Percentiles rank a stretch among this genome's conserved stretches.
Evolutionary conservation across 2,329 filamentous ascomycete species (phyloP).

Genomic region (Chaetomium olivaceum): DNA sequence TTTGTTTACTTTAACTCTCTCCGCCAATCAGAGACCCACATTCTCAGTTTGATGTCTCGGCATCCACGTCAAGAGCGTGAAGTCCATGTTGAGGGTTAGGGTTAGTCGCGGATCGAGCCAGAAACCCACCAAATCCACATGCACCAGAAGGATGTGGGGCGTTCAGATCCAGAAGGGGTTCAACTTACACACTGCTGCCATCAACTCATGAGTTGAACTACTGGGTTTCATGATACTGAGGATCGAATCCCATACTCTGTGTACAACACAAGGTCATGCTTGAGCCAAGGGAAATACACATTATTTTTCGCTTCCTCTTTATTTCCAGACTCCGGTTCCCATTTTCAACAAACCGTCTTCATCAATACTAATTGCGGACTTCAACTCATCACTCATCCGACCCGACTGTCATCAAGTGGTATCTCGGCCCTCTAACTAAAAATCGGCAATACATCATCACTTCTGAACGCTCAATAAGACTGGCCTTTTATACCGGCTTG

Average conservation of each 20-base stretch:
- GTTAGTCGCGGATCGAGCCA: background rate
- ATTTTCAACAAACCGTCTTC: background rate
- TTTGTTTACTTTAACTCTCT: constrained; percentile 35
- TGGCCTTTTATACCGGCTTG: background rate
- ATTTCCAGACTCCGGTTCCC: background rate
- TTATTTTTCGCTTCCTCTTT: background rate
- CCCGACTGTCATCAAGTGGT: background rate
- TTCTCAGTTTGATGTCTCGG: background rate
- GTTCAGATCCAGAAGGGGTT: background rate
- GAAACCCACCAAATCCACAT: too few species aligned
- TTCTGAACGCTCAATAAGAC: background rate
- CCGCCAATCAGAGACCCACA: constrained; percentile 28
- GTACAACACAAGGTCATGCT: background rate
- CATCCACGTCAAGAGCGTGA: background rate
- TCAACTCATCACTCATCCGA: background rate
- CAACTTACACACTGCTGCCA: background rate
- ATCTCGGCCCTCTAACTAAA: background rate
- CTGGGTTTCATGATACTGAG: background rate
- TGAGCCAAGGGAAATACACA: background rate
- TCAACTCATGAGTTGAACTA: background rate
- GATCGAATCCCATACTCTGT: background rate
- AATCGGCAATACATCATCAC: background rate
- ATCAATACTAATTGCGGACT: background rate
- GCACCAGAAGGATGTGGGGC: background rate
- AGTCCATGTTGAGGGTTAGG: background rate